Evolutionary conservation across 805 yeast genomes (phyloP).

Genomic region (Kregervanrija delftensis): DNA sequence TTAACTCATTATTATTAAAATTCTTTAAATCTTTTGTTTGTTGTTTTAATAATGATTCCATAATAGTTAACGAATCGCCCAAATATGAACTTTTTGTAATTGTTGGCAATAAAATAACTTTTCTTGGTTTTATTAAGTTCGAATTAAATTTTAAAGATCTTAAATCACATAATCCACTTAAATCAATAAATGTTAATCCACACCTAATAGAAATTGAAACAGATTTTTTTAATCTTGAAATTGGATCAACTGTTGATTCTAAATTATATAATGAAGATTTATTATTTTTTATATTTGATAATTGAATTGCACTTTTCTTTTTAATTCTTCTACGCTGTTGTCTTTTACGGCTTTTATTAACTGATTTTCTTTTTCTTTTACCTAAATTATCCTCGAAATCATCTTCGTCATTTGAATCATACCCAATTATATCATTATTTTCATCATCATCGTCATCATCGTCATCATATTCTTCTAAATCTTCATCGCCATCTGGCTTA

Average conservation of each 20-base stretch:
- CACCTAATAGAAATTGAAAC: conserved; percentile 47
- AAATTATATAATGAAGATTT: conserved; percentile 16
- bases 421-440: conserved; percentile 12
- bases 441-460: conserved; percentile 17
- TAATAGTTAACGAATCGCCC: conserved; percentile 18
- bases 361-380: conserved; percentile 15
- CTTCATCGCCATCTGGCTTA: conserved; percentile 6
- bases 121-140: conserved; percentile 72
- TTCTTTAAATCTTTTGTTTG: conserved; percentile 10
- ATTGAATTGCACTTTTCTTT: conserved; percentile 5
- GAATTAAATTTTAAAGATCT: conserved; percentile 75
- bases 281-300: neutral
- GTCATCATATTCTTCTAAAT: conserved; percentile 18
- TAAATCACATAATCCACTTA: conserved; percentile 77
- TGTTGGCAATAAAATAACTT: conserved; percentile 43
- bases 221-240: conserved; percentile 6
- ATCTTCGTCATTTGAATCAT: conserved; percentile 17
- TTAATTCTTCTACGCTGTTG: conserved; percentile 15
- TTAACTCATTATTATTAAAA: conserved; percentile 11
- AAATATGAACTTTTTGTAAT: conserved; percentile 14
- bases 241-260: conserved; percentile 21
- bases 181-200: conserved; percentile 68
- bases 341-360: conserved; percentile 19
- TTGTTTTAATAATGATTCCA: conserved; percentile 16
- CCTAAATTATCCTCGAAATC: conserved; percentile 14